phyloP scores from a whole-genome alignment of 148 eudicot species.

The Camellia sinensis region DNA sequence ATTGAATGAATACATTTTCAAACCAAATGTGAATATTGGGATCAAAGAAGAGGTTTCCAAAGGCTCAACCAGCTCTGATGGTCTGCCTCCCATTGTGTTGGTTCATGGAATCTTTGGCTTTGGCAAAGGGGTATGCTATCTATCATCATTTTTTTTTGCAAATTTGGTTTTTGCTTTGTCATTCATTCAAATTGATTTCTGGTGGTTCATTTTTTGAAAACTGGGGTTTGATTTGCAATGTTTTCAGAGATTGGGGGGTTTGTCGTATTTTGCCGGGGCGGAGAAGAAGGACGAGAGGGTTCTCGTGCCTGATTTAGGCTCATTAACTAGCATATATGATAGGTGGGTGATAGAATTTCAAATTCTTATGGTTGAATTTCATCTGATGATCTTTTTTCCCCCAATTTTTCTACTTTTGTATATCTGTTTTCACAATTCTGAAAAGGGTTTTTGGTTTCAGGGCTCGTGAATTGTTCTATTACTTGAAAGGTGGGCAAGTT shows the following conservation, averaged over 20 bases:
- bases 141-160: background rate
- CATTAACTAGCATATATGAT: conserved; percentile 85
- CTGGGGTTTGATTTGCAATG: background rate
- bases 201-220: background rate
- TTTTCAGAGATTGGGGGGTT: conserved; percentile 71
- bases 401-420: conserved; percentile 8
- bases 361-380: conserved; percentile 8
- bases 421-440: background rate
- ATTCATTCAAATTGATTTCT: background rate
- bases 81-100: conserved; percentile 86
- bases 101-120: conserved; percentile 95
- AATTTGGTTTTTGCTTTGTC: background rate
- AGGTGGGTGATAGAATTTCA: conserved; percentile 41
- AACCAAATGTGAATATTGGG: conserved; percentile 36
- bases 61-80: conserved; percentile 33
- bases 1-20: conserved; percentile 45
- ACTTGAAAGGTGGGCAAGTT: conserved; percentile 93
- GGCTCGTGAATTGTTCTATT: conserved; percentile 95
- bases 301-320: conserved; percentile 93
- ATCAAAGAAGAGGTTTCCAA: conserved; percentile 29
- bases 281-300: conserved; percentile 95
- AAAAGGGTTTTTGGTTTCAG: conserved; percentile 35
- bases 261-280: conserved; percentile 91
- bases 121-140: conserved; percentile 80
- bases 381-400: background rate